Conservation (phyloP, 2,329 filamentous ascomycete genomes). For the Orbilia oligospora region DNA sequence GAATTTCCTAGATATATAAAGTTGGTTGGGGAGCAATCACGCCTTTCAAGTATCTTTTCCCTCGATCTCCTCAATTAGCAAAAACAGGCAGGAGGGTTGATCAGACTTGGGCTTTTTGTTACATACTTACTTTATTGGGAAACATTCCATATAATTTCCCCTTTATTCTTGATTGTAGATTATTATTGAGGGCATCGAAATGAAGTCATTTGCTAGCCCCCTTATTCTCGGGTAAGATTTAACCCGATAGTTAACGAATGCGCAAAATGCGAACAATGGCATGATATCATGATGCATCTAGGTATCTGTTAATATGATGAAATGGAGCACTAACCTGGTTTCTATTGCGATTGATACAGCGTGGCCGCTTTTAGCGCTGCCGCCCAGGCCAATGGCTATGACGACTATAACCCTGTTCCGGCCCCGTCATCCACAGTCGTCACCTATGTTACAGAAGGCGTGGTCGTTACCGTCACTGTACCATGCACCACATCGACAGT, state of each 20-base stretch:
- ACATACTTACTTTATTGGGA: neutral
- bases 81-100: no score
- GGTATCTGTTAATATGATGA: neutral
- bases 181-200: neutral
- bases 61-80: no score
- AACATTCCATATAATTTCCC: no score
- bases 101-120: neutral
- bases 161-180: neutral
- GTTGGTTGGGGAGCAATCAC: neutral
- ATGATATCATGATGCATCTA: constrained; percentile 1
- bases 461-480: constrained; percentile 1
- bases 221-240: constrained; percentile 31
- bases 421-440: constrained; percentile 17
- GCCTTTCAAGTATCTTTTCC: neutral
- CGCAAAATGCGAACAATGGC: neutral
- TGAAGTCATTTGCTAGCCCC: constrained; percentile 41
- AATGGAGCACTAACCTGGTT: neutral
- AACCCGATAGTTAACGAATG: no score
- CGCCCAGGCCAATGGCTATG: constrained; percentile 18
- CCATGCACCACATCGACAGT: constrained; percentile 2
- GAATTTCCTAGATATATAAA: neutral
- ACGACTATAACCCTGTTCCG: neutral
- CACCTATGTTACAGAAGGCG: constrained; percentile 11
- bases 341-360: neutral
- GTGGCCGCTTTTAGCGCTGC: constrained; percentile 14